These are phyloP conservation scores for Apiotrichum mycotoxinovorans DNA, from an alignment of 1,284 basidiomycete species.

Conservation along the genomic window DNA sequence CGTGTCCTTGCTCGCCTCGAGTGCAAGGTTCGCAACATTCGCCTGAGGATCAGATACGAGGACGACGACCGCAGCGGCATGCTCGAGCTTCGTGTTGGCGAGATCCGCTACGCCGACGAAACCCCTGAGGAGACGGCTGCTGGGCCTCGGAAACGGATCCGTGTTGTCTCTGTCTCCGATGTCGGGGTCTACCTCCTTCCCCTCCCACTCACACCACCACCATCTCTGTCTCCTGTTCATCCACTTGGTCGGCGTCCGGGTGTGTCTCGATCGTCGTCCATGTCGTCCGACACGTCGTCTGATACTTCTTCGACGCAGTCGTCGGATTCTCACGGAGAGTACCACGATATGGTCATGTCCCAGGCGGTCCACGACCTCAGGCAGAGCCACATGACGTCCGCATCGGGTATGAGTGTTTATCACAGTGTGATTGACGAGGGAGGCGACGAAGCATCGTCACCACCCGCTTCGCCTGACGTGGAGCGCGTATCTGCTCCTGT, in stretches of 20 bases:
- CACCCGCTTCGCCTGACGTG: background rate
- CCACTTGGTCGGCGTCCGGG: background rate
- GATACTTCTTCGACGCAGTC: constrained; percentile 2
- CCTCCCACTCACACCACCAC: background rate
- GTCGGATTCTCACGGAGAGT: constrained; percentile 21
- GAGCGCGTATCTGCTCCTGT: background rate
- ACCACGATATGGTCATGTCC: constrained; percentile 51
- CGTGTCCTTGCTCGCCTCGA: constrained; percentile 75
- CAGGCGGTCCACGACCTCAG: constrained; percentile 53
- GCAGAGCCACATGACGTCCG: constrained; percentile 28
- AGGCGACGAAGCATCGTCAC: background rate
- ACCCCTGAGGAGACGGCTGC: constrained; percentile 11
- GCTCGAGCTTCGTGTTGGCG: constrained; percentile 41
- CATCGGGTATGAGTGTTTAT: constrained; percentile 16
- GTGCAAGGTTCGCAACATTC: constrained; percentile 67
- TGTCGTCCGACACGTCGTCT: constrained; percentile 7
- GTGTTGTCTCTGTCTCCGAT: constrained; percentile 26
- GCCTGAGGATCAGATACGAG: constrained; percentile 50
- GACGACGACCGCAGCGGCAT: constrained; percentile 31
- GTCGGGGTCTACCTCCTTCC: constrained; percentile 30
- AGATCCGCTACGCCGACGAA: constrained; percentile 46
- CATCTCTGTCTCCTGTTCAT: background rate
- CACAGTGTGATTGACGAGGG: constrained; percentile 9
- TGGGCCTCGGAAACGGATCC: constrained; percentile 17
- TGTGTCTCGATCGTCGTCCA: constrained; percentile 24